phyloP scores from a whole-genome alignment of 345 rosid genomes.

The Salix caprea region DNA sequence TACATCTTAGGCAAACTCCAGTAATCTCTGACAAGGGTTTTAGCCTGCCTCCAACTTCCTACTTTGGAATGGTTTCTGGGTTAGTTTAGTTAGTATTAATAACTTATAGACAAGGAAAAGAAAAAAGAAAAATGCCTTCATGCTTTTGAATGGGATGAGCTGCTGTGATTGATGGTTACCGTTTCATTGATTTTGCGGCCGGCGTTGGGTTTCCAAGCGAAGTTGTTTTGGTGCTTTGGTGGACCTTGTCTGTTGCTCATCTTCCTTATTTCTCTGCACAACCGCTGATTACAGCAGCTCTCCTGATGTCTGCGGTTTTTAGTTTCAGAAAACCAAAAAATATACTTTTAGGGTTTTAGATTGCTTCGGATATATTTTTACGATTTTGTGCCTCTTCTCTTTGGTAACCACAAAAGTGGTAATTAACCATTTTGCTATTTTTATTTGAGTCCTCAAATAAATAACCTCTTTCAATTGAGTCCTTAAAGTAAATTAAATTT shows the following conservation, averaged over 20 bases:
- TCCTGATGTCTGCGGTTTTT: neutral
- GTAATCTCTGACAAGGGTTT: constrained; percentile 73
- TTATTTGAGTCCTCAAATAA: too few species aligned
- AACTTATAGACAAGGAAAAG: too few species aligned
- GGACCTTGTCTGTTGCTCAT: constrained; percentile 68
- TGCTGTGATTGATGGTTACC: constrained; percentile 22
- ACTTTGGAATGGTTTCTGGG: neutral
- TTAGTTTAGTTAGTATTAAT: too few species aligned
- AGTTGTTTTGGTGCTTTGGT: constrained; percentile 79
- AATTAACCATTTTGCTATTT: too few species aligned
- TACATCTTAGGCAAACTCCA: constrained; percentile 82
- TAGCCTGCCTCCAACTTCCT: constrained; percentile 73
- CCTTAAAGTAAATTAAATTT: too few species aligned
- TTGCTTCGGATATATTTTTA: too few species aligned
- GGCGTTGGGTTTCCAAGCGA: constrained; percentile 89
- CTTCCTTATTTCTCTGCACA: constrained; percentile 6
- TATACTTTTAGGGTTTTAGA: too few species aligned
- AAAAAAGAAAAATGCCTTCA: too few species aligned
- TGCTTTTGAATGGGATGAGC: too few species aligned
- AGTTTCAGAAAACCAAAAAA: neutral
- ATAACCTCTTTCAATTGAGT: too few species aligned
- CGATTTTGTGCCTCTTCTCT: too few species aligned
- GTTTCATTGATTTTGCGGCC: constrained; percentile 83
- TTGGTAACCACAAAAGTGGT: too few species aligned
- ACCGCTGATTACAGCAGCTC: neutral